Evolutionary conservation across 192 early-diverging fungal genomes (phyloP).

Genomic region (Coemansia sp.): DNA sequence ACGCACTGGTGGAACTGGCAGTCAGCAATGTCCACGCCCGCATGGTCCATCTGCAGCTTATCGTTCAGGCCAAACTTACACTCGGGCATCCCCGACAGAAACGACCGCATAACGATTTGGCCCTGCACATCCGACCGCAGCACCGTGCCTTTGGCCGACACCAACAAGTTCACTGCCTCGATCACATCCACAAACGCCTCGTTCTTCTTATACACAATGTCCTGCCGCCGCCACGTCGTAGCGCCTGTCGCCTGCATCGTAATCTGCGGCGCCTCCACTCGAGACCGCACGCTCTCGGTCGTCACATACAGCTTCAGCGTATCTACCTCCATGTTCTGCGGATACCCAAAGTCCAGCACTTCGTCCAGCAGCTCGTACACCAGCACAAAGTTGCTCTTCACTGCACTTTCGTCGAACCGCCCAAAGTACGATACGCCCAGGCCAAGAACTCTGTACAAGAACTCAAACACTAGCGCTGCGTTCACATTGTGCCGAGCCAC

Average conservation of each 20-base stretch:
- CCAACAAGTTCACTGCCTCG: conserved; percentile 90
- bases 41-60: conserved; percentile 83
- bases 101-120: conserved; percentile 90
- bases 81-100: conserved; percentile 96
- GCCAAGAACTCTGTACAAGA: conserved; percentile 71
- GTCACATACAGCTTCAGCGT: conserved; percentile 86
- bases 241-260: conserved; percentile 96
- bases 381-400: conserved; percentile 85
- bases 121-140: conserved; percentile 88
- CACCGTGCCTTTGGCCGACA: conserved; percentile 85
- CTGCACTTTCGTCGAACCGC: conserved; percentile 77
- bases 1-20: conserved; percentile 99
- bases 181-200: conserved; percentile 99
- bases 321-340: conserved; percentile 81
- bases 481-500: conserved; percentile 77
- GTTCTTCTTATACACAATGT: conserved; percentile 96
- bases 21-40: conserved; percentile 90
- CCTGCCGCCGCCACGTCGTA: conserved; percentile 88
- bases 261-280: conserved; percentile 63
- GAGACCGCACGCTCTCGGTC: conserved; percentile 80
- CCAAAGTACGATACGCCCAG: conserved; percentile 78
- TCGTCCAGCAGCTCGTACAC: conserved; percentile 87
- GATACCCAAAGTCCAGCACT: conserved; percentile 85
- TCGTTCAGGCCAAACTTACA: conserved; percentile 98
- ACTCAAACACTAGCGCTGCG: conserved; percentile 79